Conservation (phyloP, 768 basidiomycete species). For the Rhodocollybia butyracea region DNA sequence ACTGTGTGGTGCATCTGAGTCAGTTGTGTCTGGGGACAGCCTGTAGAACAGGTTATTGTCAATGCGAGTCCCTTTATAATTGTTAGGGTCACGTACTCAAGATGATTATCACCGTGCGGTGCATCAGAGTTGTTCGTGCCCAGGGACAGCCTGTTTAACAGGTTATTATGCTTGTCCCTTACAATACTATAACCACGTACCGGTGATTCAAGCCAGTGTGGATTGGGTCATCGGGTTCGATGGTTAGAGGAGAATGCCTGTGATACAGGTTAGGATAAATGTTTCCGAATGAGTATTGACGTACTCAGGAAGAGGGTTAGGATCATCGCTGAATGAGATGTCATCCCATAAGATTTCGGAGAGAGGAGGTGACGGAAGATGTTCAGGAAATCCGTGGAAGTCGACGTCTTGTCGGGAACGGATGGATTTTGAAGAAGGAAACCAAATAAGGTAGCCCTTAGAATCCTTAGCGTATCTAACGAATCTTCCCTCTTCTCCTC, state of each 20-base stretch:
- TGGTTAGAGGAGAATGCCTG: not conserved
- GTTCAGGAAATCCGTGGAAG: constrained; percentile 13
- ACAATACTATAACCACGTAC: no score
- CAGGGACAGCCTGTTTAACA: no score
- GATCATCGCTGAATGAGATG: not conserved
- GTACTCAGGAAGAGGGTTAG: not conserved
- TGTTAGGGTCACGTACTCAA: no score
- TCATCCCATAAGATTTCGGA: constrained; percentile 15
- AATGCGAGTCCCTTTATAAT: no score
- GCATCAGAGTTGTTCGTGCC: no score
- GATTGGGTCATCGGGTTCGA: no score
- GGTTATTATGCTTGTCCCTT: no score
- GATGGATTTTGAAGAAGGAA: not conserved
- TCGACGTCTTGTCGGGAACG: constrained; percentile 7
- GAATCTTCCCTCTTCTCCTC: constrained; percentile 5
- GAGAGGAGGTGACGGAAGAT: constrained; percentile 7
- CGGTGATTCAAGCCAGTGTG: no score
- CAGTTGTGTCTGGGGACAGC: no score
- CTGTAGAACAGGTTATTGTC: no score
- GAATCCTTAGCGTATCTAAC: not conserved
- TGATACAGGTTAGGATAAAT: not conserved
- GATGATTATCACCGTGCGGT: no score
- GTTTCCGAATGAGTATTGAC: not conserved
- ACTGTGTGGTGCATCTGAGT: no score
- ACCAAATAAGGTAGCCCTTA: not conserved